Evolutionary conservation across 202 grass and related monocot genomes (phyloP), one percentile per base, ranked within the genome.

Genomic region (Elaeis oleifera): DNA sequence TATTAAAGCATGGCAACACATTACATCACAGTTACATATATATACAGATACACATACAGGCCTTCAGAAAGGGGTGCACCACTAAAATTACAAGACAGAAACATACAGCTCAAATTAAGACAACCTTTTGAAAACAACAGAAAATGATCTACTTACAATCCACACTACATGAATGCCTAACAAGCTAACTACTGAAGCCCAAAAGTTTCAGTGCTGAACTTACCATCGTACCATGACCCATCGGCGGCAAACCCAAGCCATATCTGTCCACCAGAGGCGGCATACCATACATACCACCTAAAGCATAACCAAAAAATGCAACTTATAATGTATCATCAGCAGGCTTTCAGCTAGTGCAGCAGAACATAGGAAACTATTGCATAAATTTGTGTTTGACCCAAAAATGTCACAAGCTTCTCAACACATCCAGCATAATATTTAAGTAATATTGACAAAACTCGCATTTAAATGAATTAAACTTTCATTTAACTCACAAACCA

Each of bases 271-370:
- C 80, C 18, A 79, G 61, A 39, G 67, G 75, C 20, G 78, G 75
- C 72, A 88, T 79, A 52, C 89, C 82, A 55, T 95, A 95, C 76
- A 89, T 80, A 70, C 81, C 84, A 79, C 89, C 89, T 95, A 60
- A 76, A 57, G 27, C 55, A 24, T 54, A 54, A 76, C 27, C 22
- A 58, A 18, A 58, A 61, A 54, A 56, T 3, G 53, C 9, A 18
- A 56, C 5, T 56, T 56, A 56, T 13, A 20, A 13, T 56, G 53
- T 56, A 20, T 56, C 21, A 22, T 56, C 53, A 23, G 18, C 21
- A 20, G 19, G 0, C 53, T 56, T 23, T 6, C 21, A 56, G n/a
- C 8, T 20, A 54, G 51, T 2, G 18, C 18, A 54, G 18, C 23
- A 56, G 53, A 23, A 23, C 53, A 13, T 56, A 23, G 6, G 21